A percentile compares a stretch with the other conserved stretches of the same genome.
Evolutionary conservation across 345 rosid species (phyloP).

Genomic region (Erucastrum elatum): DNA sequence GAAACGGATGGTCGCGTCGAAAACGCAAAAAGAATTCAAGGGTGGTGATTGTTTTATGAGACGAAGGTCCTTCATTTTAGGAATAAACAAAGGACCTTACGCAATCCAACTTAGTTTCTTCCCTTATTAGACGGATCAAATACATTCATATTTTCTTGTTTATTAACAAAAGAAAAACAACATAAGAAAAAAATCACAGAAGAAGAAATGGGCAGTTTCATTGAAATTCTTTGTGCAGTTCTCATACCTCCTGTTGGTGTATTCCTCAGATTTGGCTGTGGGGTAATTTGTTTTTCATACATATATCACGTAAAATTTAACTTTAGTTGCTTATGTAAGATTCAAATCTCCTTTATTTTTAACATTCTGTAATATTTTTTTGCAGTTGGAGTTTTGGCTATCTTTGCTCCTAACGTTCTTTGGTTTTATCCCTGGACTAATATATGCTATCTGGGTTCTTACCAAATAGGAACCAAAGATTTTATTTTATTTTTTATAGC

Average conservation of each 20-base stretch:
- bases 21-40: conserved; percentile 4
- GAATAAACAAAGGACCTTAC: conserved; percentile 33
- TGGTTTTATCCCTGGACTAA: conserved; percentile 63
- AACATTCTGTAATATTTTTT: background rate
- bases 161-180: conserved; percentile 12
- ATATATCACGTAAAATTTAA: conserved; percentile 3
- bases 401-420: conserved; percentile 61
- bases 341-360: background rate
- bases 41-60: conserved; percentile 6
- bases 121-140: background rate
- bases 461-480: conserved; percentile 20
- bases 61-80: conserved; percentile 23
- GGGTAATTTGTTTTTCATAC: conserved; percentile 40
- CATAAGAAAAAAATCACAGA: conserved; percentile 6
- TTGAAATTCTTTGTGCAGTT: conserved; percentile 64
- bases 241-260: conserved; percentile 84
- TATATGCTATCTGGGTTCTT: conserved; percentile 62
- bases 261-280: conserved; percentile 67
- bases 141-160: background rate
- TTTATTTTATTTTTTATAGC: background rate
- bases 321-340: background rate
- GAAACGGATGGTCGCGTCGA: conserved; percentile 1
- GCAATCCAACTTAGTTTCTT: conserved; percentile 13
- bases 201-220: conserved; percentile 22
- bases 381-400: conserved; percentile 78